Evolutionary conservation across 345 rosid species (phyloP), one percentile per base, ranked within the genome.

Genomic region (Acer negundo): DNA sequence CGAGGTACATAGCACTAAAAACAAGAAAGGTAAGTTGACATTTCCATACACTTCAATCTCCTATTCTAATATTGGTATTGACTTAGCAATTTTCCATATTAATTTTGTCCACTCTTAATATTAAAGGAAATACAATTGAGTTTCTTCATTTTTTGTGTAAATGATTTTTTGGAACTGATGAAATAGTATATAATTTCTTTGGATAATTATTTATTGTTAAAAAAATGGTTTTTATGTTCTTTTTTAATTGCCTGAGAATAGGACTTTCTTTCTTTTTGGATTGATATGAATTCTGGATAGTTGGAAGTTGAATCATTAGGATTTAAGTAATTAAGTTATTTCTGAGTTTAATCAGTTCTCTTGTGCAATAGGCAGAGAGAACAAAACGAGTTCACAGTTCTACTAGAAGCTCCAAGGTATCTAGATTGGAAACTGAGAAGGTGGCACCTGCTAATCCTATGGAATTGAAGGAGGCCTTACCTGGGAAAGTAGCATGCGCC

Each of bases 1-100:
- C 98, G 13, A 87, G 99, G 28, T 96, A 94, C 80, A 68, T 88
- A 80, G 97, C 99, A 40, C 85, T 92, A 55, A 91, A 89, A 83
- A 85, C 83, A 67, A 87, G 99, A 81, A 96, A 91, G 98, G 99
- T 96, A 64, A 80, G 82, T 19, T 72, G 23, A 23, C 56, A 20
- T 63, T 19, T 19, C 72, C 35, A 10, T 61, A 16, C 64, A 7
- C 31, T 47, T 55, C 55, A 62, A 46, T n/a, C 38, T 31, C 73
- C 7, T 20, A 38, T 42, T 62, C 31, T 49, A 9, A 31, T 9
- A 42, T 26, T 59, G 19, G 1, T 23, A 31, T 67, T 72, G 16
- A 19, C 20, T 28, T 8, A 10, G 19, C 55, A 19, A 8, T 5
- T 74, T 63, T 62, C 66, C 70, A 26, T 47, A 26, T n/a, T 42